Evolutionary conservation across 257 asterid genomes (phyloP).

Genomic region (Solanum appendiculatum): DNA sequence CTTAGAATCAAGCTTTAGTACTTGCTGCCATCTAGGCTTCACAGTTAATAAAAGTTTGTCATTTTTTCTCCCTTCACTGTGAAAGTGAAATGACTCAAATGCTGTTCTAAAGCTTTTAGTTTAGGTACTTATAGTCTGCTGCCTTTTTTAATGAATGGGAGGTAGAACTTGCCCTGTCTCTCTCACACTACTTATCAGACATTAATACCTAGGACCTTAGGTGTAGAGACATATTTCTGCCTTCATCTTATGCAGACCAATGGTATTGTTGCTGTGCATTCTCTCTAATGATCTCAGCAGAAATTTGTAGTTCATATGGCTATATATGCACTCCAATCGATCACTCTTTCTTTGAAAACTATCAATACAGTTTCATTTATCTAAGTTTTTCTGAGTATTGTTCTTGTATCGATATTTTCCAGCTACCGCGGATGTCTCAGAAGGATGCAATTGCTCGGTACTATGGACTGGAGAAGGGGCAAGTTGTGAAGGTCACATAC

Average conservation of each 20-base stretch:
- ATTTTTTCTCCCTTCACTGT: background rate
- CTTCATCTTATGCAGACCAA: background rate
- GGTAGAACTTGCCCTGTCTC: background rate
- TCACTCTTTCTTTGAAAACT: background rate
- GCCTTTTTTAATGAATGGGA: background rate
- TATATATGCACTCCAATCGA: background rate
- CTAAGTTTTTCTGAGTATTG: background rate
- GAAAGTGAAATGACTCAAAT: background rate
- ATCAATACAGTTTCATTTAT: background rate
- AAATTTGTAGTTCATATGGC: background rate
- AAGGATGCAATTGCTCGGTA: conserved; percentile 81
- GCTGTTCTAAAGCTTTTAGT: background rate
- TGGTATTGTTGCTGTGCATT: background rate
- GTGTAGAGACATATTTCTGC: background rate
- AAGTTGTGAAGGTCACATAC: conserved; percentile 68
- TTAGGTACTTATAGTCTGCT: background rate
- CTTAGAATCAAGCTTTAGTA: background rate
- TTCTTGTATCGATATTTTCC: conserved; percentile 7
- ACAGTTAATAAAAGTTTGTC: background rate
- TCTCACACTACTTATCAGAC: background rate
- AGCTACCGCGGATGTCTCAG: conserved; percentile 78
- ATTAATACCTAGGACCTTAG: background rate
- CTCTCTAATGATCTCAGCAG: background rate
- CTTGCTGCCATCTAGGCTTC: background rate
- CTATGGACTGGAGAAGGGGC: conserved; percentile 76